Percentiles rank a stretch among this genome's conserved stretches.
These are phyloP conservation scores for Fusarium sublunatum DNA, from an alignment of 2,329 filamentous ascomycete species.

Conservation along the genomic window DNA sequence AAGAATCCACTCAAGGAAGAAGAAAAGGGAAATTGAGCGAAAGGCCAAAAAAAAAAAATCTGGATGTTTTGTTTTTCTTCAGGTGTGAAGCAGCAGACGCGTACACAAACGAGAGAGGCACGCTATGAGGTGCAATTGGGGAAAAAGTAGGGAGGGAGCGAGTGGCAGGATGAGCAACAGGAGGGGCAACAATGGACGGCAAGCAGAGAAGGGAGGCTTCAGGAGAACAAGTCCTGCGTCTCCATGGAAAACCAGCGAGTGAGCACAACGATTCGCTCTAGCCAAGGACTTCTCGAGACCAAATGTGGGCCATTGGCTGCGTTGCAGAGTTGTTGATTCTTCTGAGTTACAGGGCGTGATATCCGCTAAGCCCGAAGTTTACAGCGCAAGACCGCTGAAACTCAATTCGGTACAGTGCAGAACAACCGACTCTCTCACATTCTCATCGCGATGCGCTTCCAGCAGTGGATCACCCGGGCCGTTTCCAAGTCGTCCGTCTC, in stretches of 20 bases:
- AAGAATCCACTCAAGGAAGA: neutral
- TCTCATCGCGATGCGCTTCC: constrained; percentile 29
- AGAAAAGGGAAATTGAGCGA: constrained; percentile 1
- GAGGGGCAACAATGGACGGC: constrained; percentile 39
- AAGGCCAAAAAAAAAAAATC: constrained; percentile 4
- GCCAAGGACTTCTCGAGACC: constrained; percentile 6
- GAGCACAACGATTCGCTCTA: neutral
- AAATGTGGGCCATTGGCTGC: neutral
- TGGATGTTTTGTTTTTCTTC: constrained; percentile 14
- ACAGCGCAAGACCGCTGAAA: constrained; percentile 24
- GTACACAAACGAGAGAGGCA: constrained; percentile 27
- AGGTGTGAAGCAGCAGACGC: neutral
- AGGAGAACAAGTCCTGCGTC: constrained; percentile 5
- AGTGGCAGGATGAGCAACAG: constrained; percentile 6
- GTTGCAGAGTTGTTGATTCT: neutral
- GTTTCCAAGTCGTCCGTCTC: constrained; percentile 32
- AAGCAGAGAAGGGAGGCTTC: constrained; percentile 16
- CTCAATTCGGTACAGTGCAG: constrained; percentile 18
- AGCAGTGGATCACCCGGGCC: constrained; percentile 32
- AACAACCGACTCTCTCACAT: constrained; percentile 14
- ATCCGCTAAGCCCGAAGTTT: constrained; percentile 16
- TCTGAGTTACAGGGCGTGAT: constrained; percentile 16
- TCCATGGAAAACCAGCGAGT: constrained; percentile 12
- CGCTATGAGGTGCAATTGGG: constrained; percentile 14
- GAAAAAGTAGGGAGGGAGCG: constrained; percentile 20